Evolutionary conservation across 2,329 filamentous ascomycete genomes (phyloP).

Genomic region (Phyllosticta citrichinensis): DNA sequence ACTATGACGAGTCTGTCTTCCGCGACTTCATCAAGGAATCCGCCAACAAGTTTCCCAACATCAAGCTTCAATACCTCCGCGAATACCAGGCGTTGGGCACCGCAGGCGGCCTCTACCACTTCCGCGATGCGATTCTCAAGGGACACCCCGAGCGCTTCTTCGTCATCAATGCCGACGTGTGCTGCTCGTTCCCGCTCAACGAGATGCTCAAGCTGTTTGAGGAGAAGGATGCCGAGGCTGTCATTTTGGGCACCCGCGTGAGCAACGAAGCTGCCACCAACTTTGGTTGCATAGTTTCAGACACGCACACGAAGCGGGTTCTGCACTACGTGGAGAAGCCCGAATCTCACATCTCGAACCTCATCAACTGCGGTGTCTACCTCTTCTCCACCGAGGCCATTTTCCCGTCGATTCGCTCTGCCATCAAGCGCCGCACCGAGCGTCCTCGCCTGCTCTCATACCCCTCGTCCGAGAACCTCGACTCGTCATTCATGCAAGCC

Average conservation of each 20-base stretch:
- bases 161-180: constrained; percentile 95
- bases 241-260: constrained; percentile 88
- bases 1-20: constrained; percentile 96
- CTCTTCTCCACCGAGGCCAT: constrained; percentile 92
- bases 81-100: constrained; percentile 96
- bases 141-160: constrained; percentile 91
- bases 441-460: constrained; percentile 89
- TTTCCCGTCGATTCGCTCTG: constrained; percentile 87
- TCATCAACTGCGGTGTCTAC: constrained; percentile 99
- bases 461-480: constrained; percentile 88
- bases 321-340: constrained; percentile 99
- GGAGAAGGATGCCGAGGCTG: constrained; percentile 90
- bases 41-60: constrained; percentile 70
- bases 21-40: constrained; percentile 96
- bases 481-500: constrained; percentile 51
- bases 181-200: constrained; percentile 92
- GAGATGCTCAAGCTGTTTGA: constrained; percentile 94
- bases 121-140: constrained; percentile 97
- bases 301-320: constrained; percentile 86
- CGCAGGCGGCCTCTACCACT: constrained; percentile 94
- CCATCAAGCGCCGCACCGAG: constrained; percentile 91
- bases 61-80: constrained; percentile 88
- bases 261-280: constrained; percentile 85
- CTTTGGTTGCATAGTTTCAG: constrained; percentile 96
- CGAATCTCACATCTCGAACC: constrained; percentile 91